phyloP scores from a whole-genome alignment of 345 rosid species.

The Syzygium aromaticum region DNA sequence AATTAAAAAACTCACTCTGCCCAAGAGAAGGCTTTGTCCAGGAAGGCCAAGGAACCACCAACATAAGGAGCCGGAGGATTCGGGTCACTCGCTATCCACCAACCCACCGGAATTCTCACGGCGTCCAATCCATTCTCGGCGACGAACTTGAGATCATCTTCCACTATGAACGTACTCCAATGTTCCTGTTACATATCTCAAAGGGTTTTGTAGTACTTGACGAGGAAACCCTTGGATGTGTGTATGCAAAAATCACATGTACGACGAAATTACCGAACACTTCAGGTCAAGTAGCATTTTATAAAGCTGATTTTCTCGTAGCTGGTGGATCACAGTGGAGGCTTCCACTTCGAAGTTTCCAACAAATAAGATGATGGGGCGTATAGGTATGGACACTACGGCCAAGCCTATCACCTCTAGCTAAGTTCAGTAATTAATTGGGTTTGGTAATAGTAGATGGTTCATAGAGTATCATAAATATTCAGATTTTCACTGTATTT shows the following conservation, averaged over 20 bases:
- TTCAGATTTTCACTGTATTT: no score
- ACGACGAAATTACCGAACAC: neutral
- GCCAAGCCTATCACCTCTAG: neutral
- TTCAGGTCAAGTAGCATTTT: neutral
- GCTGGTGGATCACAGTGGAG: neutral
- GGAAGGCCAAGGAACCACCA: constrained; percentile 39
- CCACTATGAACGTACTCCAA: constrained; percentile 49
- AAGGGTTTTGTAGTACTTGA: neutral
- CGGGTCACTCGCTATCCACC: constrained; percentile 69
- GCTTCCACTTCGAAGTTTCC: neutral
- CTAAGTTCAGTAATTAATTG: neutral
- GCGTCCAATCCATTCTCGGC: constrained; percentile 36
- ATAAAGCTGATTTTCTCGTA: neutral
- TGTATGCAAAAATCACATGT: neutral
- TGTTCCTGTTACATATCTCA: constrained; percentile 28
- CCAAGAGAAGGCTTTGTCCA: constrained; percentile 60
- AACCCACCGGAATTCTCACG: constrained; percentile 57
- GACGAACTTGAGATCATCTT: constrained; percentile 48
- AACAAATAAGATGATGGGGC: neutral
- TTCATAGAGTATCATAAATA: neutral
- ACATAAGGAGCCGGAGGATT: constrained; percentile 44
- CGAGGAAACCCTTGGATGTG: neutral
- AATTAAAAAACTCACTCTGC: constrained; percentile 30
- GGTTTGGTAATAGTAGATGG: neutral
- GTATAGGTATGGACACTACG: neutral